Percentiles rank a stretch among this genome's conserved stretches.
phyloP scores from a whole-genome alignment of 352 stramenopile species.

The Phytopythium boreale region DNA sequence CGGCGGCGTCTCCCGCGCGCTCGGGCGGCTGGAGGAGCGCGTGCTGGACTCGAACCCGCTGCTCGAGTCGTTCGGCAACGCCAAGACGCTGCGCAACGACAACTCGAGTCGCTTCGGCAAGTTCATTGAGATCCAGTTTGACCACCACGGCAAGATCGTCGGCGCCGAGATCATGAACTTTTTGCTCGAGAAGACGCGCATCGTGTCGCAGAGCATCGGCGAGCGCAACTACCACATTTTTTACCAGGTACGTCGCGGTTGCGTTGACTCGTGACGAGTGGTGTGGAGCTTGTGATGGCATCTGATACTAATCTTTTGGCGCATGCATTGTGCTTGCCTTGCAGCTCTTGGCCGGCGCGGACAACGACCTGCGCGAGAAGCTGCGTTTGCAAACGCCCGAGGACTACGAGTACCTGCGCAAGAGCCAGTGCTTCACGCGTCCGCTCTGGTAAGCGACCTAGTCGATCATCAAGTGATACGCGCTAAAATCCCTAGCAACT shows the following conservation, averaged over 20 bases:
- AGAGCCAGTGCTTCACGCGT: conserved; percentile 85
- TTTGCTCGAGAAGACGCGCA: conserved; percentile 89
- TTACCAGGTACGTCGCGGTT: conserved; percentile 83
- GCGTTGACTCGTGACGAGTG: conserved; percentile 10
- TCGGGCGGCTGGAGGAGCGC: conserved; percentile 83
- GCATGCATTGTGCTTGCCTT: neutral
- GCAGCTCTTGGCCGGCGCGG: conserved; percentile 74
- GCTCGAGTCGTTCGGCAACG: conserved; percentile 90
- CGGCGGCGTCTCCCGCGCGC: conserved; percentile 84
- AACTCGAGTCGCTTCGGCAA: conserved; percentile 97
- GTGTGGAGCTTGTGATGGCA: conserved; percentile 2
- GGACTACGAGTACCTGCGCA: conserved; percentile 86
- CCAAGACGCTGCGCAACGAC: conserved; percentile 96
- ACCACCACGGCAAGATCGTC: conserved; percentile 90
- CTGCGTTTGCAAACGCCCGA: conserved; percentile 70
- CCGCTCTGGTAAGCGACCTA: conserved; percentile 35
- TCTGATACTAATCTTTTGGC: conserved; percentile 2
- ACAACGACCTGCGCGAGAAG: conserved; percentile 58
- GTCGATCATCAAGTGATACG: neutral
- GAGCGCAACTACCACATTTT: conserved; percentile 98
- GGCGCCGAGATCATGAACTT: conserved; percentile 91
- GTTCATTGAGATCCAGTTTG: conserved; percentile 97
- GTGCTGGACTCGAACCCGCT: conserved; percentile 88
- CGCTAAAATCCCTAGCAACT: too few relatives aligned
- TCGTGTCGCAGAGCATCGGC: conserved; percentile 85